A percentile compares a stretch with the other conserved stretches of the same genome.
phyloP scores from a whole-genome alignment of 83 land plant genomes.

The Diphasiastrum complanatum region DNA sequence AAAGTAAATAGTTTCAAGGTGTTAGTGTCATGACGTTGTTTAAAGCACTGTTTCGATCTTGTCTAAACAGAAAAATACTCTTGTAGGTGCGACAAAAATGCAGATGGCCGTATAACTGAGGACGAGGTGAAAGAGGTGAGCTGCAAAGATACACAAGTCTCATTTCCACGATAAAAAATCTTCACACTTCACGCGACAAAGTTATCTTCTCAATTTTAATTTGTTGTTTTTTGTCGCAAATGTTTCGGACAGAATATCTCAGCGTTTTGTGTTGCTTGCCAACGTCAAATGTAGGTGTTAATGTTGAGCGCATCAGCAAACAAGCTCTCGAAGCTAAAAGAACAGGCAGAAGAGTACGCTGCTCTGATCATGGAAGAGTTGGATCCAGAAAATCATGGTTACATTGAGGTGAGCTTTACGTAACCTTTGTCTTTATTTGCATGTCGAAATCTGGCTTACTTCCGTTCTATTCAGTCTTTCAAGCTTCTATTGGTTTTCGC shows the following conservation, averaged over 20 bases:
- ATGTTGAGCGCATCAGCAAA: constrained; percentile 91
- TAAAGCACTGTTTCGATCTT: neutral
- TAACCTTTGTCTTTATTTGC: neutral
- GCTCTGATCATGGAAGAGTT: constrained; percentile 92
- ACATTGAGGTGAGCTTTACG: constrained; percentile 61
- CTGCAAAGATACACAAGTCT: too few species aligned
- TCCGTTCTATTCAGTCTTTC: neutral
- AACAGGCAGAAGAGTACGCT: constrained; percentile 86
- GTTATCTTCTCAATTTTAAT: too few species aligned
- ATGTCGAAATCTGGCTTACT: neutral
- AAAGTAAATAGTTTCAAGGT: too few species aligned
- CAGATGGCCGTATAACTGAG: constrained; percentile 75
- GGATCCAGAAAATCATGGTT: constrained; percentile 73
- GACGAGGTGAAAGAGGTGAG: constrained; percentile 85
- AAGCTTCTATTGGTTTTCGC: neutral
- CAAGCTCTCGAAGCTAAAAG: constrained; percentile 73
- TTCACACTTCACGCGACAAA: too few species aligned
- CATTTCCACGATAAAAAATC: too few species aligned
- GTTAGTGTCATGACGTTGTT: neutral
- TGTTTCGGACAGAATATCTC: too few species aligned
- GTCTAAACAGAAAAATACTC: neutral
- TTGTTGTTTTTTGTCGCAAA: too few species aligned
- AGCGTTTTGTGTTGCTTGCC: too few species aligned
- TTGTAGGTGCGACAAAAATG: constrained; percentile 79
- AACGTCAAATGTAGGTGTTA: constrained; percentile 42